Evolutionary conservation across 257 asterid genomes (phyloP).

Genomic region (Cinchona pubescens): DNA sequence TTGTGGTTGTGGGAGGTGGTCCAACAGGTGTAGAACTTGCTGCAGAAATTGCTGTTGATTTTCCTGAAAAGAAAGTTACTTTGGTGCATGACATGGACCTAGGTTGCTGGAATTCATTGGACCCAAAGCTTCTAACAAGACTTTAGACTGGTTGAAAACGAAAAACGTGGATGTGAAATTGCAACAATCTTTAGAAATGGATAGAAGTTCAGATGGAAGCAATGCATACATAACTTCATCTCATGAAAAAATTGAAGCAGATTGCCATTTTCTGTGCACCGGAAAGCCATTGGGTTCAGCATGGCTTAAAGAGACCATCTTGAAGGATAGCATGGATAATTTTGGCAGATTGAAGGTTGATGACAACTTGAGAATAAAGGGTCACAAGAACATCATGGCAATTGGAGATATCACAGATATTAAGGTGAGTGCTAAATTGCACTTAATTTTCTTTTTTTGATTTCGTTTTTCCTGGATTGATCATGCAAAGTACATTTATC

Average conservation of each 20-base stretch:
- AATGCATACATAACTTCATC: slow-evolving; percentile 48
- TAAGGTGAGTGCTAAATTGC: slow-evolving; percentile 39
- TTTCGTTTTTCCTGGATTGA: background rate
- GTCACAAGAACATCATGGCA: slow-evolving; percentile 58
- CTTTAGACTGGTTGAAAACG: slow-evolving; percentile 64
- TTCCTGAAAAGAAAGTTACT: slow-evolving; percentile 51
- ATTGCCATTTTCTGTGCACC: slow-evolving; percentile 64
- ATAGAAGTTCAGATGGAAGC: slow-evolving; percentile 36
- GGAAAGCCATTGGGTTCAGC: slow-evolving; percentile 66
- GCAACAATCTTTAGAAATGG: slow-evolving; percentile 49
- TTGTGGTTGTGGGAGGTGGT: slow-evolving; percentile 77
- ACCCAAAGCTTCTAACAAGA: slow-evolving; percentile 61
- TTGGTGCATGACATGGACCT: slow-evolving; percentile 66
- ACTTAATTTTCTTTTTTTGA: background rate
- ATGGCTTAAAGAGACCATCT: slow-evolving; percentile 55
- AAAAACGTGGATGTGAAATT: slow-evolving; percentile 67
- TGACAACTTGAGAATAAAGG: slow-evolving; percentile 63
- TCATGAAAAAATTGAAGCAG: slow-evolving; percentile 61
- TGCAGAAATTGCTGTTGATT: slow-evolving; percentile 77
- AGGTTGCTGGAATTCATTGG: slow-evolving; percentile 82
- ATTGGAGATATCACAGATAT: slow-evolving; percentile 78
- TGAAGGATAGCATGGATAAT: slow-evolving; percentile 47
- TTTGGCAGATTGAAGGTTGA: slow-evolving; percentile 73
- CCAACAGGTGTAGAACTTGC: slow-evolving; percentile 88
- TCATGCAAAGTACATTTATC: background rate